Conservation (phyloP, 345 rosid genomes). For the Citrus medica region DNA sequence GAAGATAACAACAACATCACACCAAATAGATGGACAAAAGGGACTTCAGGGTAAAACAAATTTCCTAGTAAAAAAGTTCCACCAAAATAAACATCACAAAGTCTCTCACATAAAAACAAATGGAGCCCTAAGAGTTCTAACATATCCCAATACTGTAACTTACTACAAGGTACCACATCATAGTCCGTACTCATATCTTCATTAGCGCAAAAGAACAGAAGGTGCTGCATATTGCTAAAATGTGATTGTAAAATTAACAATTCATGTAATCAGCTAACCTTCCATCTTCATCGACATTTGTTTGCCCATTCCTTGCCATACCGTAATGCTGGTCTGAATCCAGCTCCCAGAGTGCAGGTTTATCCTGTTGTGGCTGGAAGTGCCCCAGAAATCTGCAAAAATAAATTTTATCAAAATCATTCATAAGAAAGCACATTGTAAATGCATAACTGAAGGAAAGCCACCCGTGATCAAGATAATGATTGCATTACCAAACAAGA, state of each 20-base stretch:
- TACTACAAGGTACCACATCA: constrained; percentile 2
- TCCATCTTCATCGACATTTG: constrained; percentile 50
- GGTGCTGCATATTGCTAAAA: not conserved
- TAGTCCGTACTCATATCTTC: not conserved
- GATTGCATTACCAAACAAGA: not conserved
- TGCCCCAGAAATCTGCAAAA: constrained; percentile 85
- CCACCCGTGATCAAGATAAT: not conserved
- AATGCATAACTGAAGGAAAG: not conserved
- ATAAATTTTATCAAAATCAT: constrained; percentile 1
- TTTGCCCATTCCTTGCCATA: constrained; percentile 60
- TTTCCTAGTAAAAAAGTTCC: not conserved
- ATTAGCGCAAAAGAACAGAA: not conserved
- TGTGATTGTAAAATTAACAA: not conserved
- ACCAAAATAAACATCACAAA: constrained; percentile 1
- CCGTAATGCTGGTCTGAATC: constrained; percentile 51
- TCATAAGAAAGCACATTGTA: not conserved
- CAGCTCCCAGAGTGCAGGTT: constrained; percentile 81
- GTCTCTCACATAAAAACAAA: not conserved
- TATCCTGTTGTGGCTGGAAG: constrained; percentile 73
- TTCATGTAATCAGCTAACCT: constrained; percentile 41
- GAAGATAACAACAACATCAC: not conserved
- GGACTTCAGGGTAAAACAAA: not conserved
- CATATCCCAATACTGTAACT: not conserved
- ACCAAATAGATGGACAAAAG: not conserved
- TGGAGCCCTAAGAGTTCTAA: not conserved